Base-by-base conservation (phyloP, 2,329 filamentous ascomycete species). In the Curvularia spicifera region DNA sequence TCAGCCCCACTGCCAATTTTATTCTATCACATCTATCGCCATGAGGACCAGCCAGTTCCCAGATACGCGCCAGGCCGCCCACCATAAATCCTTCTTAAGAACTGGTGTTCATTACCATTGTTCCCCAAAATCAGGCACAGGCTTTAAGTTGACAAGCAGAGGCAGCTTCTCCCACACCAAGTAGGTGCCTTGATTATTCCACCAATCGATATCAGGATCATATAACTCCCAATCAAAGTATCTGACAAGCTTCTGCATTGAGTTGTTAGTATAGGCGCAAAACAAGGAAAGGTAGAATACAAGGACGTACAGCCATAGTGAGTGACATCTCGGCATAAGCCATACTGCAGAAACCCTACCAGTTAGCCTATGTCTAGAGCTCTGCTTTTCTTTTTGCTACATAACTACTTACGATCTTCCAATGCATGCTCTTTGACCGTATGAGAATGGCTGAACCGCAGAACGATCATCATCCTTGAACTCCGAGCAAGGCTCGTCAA, bases 391-490 rank as follows among this genome's bases (percentile, higher is more conserved):
- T 7, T 8, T 28, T 8, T 24, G 22, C 22, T 4, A 24, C 22
- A 24, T 24, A 24, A 28, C 1, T 28, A 44, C 42, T 28, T 18
- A 44, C 42, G 45, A 50, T 15, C 56, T 46, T n/a, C 64, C 64
- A 33, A 66, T 57, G 28, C 64, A 66, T 22, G 35, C 48, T n/a
- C 59, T 46, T 18, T 54, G 57, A 8, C 64, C 62, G 5, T 53
- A 35, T 0, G 52, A 53, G 22, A 66, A 64, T 1, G 75, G 71
- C 42, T 74, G 69, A 8, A 76, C 63, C 2, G 61, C 66, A 5
- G 70, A 69, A 6, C 61, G 64, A 5, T 70, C 66, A 35, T 79
- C 76, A 0, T 60, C 51, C 1, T 42, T 48, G 44, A 73, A 77
- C 20, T 62, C 51, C 1, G 56, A 52, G 1, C 18, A 31, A 3